Evolutionary conservation across 805 yeast genomes (phyloP), one percentile per base, ranked within the genome.

Genomic region (Candida parachauliodes): DNA sequence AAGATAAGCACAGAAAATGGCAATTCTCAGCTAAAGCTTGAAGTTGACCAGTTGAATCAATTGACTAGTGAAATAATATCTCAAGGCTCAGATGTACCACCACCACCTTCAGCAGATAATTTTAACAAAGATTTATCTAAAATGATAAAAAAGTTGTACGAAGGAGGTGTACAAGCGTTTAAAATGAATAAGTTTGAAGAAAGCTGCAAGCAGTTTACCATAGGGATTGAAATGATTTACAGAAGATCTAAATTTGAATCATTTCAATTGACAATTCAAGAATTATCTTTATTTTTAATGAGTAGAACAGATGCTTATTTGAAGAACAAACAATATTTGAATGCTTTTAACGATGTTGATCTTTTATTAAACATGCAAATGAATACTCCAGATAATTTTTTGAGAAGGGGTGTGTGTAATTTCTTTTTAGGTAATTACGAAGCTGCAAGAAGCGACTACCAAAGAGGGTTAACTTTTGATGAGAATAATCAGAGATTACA

Each of bases 221-320:
- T 82, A 28, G 91, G 86, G 3, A 65, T 84, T 24, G 87, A 82
- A 38, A 74, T 82, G 72, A 76, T 83, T 11, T 57, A 68, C 32
- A 79, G 82, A 48, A 72, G 93, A 58, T 74, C 81, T 28, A 80
- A 81, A 53, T 83, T 81, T 63, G 93, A 84, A 52, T 68, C 83
- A 4, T 84, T 84, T 56, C 88, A 78, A 44, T 71, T 82, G 11
- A 82, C 85, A 19, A 56, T 83, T 34, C 84, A 79, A 54, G 93
- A 84, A 54, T 58, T 82, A 34, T 70, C 77, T 29, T 71, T 79
- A 47, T 76, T 83, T 53, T 59, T 84, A 37, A 79, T 80, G 69
- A 79, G 84, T 35, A 70, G 89, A 45, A 74, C 86, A 18, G 94
- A 84, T 51, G 79, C 88, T 0, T 69, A 76, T 47, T 62, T 83